Evolutionary conservation across 108 stramenopile species (phyloP), one percentile per base, ranked within the genome.

Genomic region (Craspedostauros australis): DNA sequence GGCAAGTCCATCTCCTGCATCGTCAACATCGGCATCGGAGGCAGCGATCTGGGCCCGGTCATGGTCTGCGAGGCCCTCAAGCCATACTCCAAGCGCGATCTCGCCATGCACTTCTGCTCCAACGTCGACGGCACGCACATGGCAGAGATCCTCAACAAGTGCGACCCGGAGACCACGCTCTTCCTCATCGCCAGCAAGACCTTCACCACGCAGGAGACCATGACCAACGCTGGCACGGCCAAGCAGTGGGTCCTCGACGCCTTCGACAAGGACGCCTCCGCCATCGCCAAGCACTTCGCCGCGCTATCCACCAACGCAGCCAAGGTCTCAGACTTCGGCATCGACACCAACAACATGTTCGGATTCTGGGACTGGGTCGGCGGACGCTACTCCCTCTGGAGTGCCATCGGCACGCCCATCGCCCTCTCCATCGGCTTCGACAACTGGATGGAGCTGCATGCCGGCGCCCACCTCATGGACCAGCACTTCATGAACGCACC

Each of bases 301-400:
- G 97, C 97, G 0, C 63, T 90, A 5, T 77, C 75, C 12, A 90
- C 88, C 33, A 84, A 86, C 41, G 64, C 56, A 7, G 55, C 40
- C 8, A 72, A 66, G n/a, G 85, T 86, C 6, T 77, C 73, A 0
- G 74, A 55, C 23, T 96, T 96, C 52, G 94, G 95, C n/a, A 92
- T 97, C 34, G 89, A 91, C 46, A 77, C 84, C 38, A 72, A 74
- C 6, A 96, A 96, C 65, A 90, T 96, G 82, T 99, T 98, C 79
- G 96, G 94, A 45, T 94, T 98, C 76, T 98, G 96, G 95, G 88
- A 98, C 71, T 98, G 97, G 96, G 96, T 97, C 26, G 97, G 97
- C 18, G 97, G 96, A 19, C 76, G 97, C 4, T 99, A 95, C 76
- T 83, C 83, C 16, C 66, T 91, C 21, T 89, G 88, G 83, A 77